Conservation (phyloP, 345 rosid species). For the Aquilaria yunnanensis region DNA sequence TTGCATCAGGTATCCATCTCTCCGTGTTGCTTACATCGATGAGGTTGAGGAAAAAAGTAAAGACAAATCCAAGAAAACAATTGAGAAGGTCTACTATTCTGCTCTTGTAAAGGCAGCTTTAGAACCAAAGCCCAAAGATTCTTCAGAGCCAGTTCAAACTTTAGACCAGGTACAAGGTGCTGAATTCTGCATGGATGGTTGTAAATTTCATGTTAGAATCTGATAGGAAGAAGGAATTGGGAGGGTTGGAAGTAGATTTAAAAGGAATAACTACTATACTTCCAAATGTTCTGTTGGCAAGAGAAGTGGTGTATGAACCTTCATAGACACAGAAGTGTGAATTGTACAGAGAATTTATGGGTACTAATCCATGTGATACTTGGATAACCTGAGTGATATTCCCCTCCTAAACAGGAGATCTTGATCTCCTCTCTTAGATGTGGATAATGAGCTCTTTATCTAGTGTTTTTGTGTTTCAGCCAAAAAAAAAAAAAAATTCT, state of each 20-base stretch:
- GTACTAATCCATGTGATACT: too few species aligned
- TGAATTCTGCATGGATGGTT: not conserved
- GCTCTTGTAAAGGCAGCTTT: slow-evolving; percentile 67
- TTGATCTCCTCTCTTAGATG: not conserved
- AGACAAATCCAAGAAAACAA: slow-evolving; percentile 36
- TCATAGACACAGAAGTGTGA: too few species aligned
- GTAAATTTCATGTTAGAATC: too few species aligned
- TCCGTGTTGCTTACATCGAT: slow-evolving; percentile 40
- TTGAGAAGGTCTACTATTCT: slow-evolving; percentile 59
- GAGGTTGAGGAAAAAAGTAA: slow-evolving; percentile 65
- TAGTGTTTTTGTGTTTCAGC: too few species aligned
- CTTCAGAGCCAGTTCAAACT: slow-evolving; percentile 62
- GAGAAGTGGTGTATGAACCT: too few species aligned
- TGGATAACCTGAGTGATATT: too few species aligned
- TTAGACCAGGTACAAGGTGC: slow-evolving; percentile 51
- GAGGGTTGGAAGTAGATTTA: too few species aligned
- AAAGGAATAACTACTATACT: too few species aligned
- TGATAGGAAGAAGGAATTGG: too few species aligned
- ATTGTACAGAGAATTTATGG: too few species aligned
- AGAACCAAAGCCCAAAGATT: slow-evolving; percentile 53
- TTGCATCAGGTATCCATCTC: slow-evolving; percentile 40
- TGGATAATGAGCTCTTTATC: slow-evolving; percentile 6
- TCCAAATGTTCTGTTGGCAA: too few species aligned
- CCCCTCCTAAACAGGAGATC: not conserved
- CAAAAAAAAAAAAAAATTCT: too few species aligned